Base-by-base conservation (phyloP, 257 asterid genomes). In the Scutellaria baicalensis region DNA sequence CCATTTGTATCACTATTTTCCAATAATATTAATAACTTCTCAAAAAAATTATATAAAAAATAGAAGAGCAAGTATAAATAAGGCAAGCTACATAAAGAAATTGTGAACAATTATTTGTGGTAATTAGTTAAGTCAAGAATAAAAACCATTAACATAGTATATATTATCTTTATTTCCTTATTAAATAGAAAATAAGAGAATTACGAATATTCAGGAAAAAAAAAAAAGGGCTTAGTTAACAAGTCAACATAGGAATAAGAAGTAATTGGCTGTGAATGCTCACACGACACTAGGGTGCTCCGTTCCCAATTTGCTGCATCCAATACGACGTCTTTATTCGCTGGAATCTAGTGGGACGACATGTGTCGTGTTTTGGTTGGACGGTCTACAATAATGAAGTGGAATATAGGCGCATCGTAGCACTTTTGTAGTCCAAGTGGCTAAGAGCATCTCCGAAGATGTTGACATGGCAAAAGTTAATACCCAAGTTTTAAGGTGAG, bases 261-360 rank as follows among this genome's bases (percentile, higher is more conserved):
- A 71, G 21, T 16, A 7, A 35, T 31, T 31, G 71, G 60, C 45
- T 56, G 73, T 33, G 16, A 20, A 23, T 23, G 39, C 51, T 45
- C 79, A 58, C 79, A 73, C 63, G 77, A 45, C 79, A 73, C 63
- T 75, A 45, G 85, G 79, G 68, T 3, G 70, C 73, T 33, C 64
- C 79, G 44, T 54, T 59, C 66, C 81, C 92, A 56, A 73, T 72
- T 80, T 67, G 85, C 85, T 78, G 81, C 93, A 70, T 74, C 72
- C 68, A 52, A 35, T 42, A 27, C 31, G 70, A 74, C 70, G 45
- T 20, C 59, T 72, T 56, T 58, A 44, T 31, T 47, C 72, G 70
- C 45, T 63, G 84, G 80, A 75, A 77, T 77, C 85, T 65, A 16
- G 12, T 5, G 11, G 14, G 5, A 0, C 3, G 42, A 52, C 45